Evolutionary conservation across 768 basidiomycete genomes (phyloP).

Genomic region (Vishniacozyma victoriae): DNA sequence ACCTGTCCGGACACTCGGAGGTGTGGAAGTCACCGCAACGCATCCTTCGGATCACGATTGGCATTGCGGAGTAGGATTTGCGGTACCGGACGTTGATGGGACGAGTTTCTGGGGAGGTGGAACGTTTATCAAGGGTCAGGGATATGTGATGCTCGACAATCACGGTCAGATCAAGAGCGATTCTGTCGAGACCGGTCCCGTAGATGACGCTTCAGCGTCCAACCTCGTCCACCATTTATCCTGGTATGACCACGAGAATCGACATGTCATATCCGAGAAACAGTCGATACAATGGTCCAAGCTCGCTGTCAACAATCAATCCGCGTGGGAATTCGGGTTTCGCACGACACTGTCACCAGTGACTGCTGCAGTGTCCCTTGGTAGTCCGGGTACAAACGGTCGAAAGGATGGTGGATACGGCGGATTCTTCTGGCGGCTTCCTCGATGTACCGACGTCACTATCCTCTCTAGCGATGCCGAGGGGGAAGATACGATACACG

Average conservation of each 20-base stretch:
- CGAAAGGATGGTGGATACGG: conserved; percentile 5
- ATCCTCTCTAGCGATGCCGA: conserved; percentile 4
- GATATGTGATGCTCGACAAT: conserved; percentile 11
- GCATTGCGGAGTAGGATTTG: conserved; percentile 8
- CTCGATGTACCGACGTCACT: conserved; percentile 4
- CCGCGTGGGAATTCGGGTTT: conserved; percentile 1
- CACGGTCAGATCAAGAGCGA: conserved; percentile 7
- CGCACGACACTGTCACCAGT: conserved; percentile 1
- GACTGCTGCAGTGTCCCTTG: conserved; percentile 5
- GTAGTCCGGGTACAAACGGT: conserved; percentile 10
- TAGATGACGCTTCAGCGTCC: background rate
- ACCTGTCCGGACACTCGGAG: conserved; percentile 2
- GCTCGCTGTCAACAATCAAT: background rate
- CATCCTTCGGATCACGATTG: conserved; percentile 13
- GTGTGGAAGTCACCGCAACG: conserved; percentile 8
- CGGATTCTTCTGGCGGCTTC: conserved; percentile 11
- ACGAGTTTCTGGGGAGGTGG: conserved; percentile 12
- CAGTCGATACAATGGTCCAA: background rate
- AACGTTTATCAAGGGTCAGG: conserved; percentile 6
- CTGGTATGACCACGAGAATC: background rate
- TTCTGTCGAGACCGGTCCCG: conserved; percentile 1
- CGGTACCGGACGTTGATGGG: conserved; percentile 12
- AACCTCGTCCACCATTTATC: conserved; percentile 1
- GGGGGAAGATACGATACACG: conserved; percentile 6
- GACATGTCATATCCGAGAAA: background rate